Conservation (phyloP, 352 stramenopile genomes). For the Phytophthora capsici region DNA sequence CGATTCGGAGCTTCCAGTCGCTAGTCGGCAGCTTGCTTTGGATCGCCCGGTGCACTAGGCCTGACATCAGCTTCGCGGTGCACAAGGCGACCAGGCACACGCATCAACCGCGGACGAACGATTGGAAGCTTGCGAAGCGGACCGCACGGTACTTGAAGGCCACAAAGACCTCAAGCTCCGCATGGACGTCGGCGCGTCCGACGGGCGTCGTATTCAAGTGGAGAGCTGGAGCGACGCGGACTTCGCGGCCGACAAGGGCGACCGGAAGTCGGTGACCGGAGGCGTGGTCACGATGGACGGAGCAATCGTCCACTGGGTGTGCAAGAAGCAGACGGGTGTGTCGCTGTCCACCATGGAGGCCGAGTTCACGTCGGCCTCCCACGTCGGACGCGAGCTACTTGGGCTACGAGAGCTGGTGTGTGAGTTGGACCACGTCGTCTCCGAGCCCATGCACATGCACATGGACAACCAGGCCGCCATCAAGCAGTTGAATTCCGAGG, state of each 20-base stretch:
- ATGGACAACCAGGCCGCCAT: slow-evolving; percentile 27
- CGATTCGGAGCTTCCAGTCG: not conserved
- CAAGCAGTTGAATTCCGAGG: slow-evolving; percentile 14
- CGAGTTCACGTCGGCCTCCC: slow-evolving; percentile 24
- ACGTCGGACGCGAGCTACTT: not conserved
- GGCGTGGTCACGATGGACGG: not conserved
- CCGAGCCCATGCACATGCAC: not conserved
- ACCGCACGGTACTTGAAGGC: slow-evolving; percentile 1
- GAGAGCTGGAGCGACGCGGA: slow-evolving; percentile 10
- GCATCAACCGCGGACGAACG: not conserved
- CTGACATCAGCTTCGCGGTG: slow-evolving; percentile 6
- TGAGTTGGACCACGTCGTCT: not conserved
- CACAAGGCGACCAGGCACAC: not conserved
- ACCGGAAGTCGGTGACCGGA: slow-evolving; percentile 9
- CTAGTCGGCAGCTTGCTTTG: slow-evolving; percentile 3
- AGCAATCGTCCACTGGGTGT: not conserved
- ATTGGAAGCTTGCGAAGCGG: slow-evolving; percentile 3
- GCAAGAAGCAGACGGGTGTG: slow-evolving; percentile 19
- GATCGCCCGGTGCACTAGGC: slow-evolving; percentile 8
- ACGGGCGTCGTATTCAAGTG: not conserved
- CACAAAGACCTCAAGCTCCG: not conserved
- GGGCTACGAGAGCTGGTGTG: slow-evolving; percentile 12
- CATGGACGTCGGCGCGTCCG: not conserved
- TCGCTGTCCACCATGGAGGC: slow-evolving; percentile 30
- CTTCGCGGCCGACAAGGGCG: not conserved